These are phyloP conservation scores for Hypocrella siamensis DNA, from an alignment of 2,329 filamentous ascomycete genomes.

Conservation along the genomic window DNA sequence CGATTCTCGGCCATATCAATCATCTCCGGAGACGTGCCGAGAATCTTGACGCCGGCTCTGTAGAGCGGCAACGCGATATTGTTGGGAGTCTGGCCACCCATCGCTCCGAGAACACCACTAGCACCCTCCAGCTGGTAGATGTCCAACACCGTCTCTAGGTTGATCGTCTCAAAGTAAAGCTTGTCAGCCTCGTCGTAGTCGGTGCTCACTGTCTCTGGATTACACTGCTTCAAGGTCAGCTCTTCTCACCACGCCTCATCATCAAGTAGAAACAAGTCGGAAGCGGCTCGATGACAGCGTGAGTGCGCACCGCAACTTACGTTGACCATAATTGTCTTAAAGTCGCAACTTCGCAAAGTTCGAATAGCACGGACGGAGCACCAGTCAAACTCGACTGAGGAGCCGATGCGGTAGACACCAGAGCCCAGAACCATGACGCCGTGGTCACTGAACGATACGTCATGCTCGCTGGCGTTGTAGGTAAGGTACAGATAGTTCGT, in stretches of 20 bases:
- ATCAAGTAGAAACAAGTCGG: no score
- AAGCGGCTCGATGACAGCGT: no score
- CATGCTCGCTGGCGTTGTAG: constrained; percentile 80
- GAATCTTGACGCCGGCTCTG: constrained; percentile 76
- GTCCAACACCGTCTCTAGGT: constrained; percentile 75
- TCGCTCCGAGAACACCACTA: constrained; percentile 76
- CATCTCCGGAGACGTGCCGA: constrained; percentile 97
- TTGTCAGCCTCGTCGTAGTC: constrained; percentile 92
- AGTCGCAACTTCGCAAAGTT: constrained; percentile 66
- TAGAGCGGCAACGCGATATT: constrained; percentile 88
- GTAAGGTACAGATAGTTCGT: constrained; percentile 97
- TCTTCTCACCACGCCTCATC: no score
- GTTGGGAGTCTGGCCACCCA: constrained; percentile 96
- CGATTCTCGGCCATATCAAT: constrained; percentile 95
- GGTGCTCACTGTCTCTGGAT: constrained; percentile 77
- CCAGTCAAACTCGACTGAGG: constrained; percentile 98
- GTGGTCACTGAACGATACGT: constrained; percentile 72
- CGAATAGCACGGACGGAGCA: constrained; percentile 90
- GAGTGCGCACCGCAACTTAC: no score
- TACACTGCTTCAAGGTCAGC: no score
- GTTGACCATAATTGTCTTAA: constrained; percentile 95
- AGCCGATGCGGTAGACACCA: constrained; percentile 92
- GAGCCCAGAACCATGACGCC: constrained; percentile 95
- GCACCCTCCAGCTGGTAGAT: constrained; percentile 82
- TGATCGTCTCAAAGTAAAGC: constrained; percentile 94